Evolutionary conservation across 2,329 filamentous ascomycete genomes (phyloP).

Genomic region (Chaetomiaceae sp.): DNA sequence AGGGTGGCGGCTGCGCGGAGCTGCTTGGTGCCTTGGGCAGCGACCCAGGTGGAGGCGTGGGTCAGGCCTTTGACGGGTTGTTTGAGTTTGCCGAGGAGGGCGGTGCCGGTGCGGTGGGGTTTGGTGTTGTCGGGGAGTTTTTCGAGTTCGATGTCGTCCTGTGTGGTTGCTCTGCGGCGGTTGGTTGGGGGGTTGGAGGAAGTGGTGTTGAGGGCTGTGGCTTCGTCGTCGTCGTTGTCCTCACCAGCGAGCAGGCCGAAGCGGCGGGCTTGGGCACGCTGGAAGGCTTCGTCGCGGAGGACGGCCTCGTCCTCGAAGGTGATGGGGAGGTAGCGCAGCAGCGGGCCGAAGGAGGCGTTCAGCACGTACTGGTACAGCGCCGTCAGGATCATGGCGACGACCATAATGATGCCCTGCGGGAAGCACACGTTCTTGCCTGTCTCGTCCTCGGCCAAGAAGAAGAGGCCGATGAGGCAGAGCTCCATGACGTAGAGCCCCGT

Average conservation of each 20-base stretch:
- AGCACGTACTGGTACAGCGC: constrained; percentile 72
- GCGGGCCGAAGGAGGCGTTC: constrained; percentile 76
- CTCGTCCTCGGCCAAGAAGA: constrained; percentile 68
- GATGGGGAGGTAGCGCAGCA: constrained; percentile 86
- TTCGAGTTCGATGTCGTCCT: constrained; percentile 36
- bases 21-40: constrained; percentile 44
- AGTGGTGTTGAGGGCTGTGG: constrained; percentile 27
- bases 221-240: constrained; percentile 41
- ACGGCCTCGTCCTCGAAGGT: constrained; percentile 95
- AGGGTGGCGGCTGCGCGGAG: constrained; percentile 44
- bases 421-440: constrained; percentile 54
- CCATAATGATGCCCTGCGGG: constrained; percentile 79
- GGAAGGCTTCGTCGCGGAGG: constrained; percentile 83
- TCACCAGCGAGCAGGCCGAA: constrained; percentile 56
- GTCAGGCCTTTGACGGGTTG: constrained; percentile 42
- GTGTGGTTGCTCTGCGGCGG: constrained; percentile 15
- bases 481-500: constrained; percentile 95
- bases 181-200: no score
- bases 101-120: no score
- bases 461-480: constrained; percentile 80
- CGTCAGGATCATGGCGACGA: constrained; percentile 67
- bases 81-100: constrained; percentile 32
- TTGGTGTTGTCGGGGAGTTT: constrained; percentile 29
- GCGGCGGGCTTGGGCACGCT: constrained; percentile 67
- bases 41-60: constrained; percentile 45